These are phyloP conservation scores for Globisporangium paddicum DNA, from an alignment of 352 stramenopile species.

Conservation along the genomic window DNA sequence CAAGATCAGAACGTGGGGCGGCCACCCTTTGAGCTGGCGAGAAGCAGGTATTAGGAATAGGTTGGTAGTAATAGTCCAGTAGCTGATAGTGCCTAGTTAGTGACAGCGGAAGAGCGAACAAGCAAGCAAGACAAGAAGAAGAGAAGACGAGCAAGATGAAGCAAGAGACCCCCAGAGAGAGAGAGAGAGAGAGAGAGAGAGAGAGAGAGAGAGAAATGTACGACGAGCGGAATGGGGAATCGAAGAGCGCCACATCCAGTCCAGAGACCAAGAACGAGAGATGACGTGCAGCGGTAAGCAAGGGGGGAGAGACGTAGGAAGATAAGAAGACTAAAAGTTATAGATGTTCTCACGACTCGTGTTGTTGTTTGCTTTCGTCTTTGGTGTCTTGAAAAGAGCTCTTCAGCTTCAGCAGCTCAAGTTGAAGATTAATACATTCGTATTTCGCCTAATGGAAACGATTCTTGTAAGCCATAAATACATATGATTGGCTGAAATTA, in stretches of 20 bases:
- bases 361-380: not conserved
- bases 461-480: too few relatives aligned
- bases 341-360: constrained; percentile 5
- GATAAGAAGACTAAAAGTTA: constrained; percentile 1
- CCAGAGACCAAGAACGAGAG: constrained; percentile 4
- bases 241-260: constrained; percentile 4
- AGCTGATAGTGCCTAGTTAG: constrained; percentile 15
- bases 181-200: too few relatives aligned
- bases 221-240: not conserved
- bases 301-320: not conserved
- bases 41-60: constrained; percentile 7
- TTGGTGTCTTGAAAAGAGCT: not conserved
- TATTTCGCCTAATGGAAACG: too few relatives aligned
- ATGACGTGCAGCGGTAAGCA: not conserved
- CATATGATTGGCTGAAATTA: too few relatives aligned
- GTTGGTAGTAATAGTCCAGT: constrained; percentile 15
- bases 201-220: not conserved
- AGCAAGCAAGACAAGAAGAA: not conserved
- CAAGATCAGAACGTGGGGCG: not conserved
- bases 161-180: not conserved
- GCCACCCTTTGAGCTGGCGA: not conserved
- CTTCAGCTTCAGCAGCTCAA: not conserved
- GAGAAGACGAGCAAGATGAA: constrained; percentile 1
- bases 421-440: too few relatives aligned
- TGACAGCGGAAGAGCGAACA: constrained; percentile 6